Percentiles rank a stretch among this genome's conserved stretches.
phyloP scores from a whole-genome alignment of 805 yeast genomes.

The Candida tibetensis region DNA sequence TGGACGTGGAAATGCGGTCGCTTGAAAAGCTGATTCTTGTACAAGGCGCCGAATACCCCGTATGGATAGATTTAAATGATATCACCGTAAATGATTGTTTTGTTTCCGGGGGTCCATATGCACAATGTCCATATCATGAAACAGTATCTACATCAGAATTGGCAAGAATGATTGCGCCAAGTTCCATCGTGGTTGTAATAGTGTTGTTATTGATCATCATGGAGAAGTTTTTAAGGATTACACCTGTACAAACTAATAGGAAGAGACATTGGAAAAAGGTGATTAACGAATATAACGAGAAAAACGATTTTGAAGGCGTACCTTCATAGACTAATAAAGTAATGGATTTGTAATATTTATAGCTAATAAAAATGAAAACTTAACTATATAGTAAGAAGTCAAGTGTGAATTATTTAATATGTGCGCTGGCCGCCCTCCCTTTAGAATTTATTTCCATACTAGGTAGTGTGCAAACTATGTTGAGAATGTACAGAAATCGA shows the following conservation, averaged over 20 bases:
- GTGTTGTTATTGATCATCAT: constrained; percentile 50
- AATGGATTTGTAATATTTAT: too few relatives aligned
- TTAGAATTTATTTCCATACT: too few relatives aligned
- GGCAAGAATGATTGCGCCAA: constrained; percentile 63
- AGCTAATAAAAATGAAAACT: constrained; percentile 12
- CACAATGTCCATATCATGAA: constrained; percentile 73
- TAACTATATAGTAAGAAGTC: too few relatives aligned
- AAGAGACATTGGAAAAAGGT: constrained; percentile 61
- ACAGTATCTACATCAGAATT: constrained; percentile 55
- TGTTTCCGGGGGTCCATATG: constrained; percentile 78
- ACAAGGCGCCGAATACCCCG: constrained; percentile 28
- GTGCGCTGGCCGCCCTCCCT: too few relatives aligned
- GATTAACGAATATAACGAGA: constrained; percentile 51
- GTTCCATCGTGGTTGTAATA: constrained; percentile 54
- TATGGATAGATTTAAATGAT: constrained; percentile 85
- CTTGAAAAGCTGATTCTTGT: constrained; percentile 26
- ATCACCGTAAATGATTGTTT: constrained; percentile 73
- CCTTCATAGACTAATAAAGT: constrained; percentile 64
- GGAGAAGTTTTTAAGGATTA: constrained; percentile 51
- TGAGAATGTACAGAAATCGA: too few relatives aligned
- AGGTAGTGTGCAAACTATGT: too few relatives aligned
- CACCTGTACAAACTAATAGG: constrained; percentile 71
- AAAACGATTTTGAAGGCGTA: constrained; percentile 79
- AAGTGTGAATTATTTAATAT: too few relatives aligned
- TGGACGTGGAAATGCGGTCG: constrained; percentile 34